phyloP scores from a whole-genome alignment of 2,329 filamentous ascomycete species.

The Leptographium flavum region DNA sequence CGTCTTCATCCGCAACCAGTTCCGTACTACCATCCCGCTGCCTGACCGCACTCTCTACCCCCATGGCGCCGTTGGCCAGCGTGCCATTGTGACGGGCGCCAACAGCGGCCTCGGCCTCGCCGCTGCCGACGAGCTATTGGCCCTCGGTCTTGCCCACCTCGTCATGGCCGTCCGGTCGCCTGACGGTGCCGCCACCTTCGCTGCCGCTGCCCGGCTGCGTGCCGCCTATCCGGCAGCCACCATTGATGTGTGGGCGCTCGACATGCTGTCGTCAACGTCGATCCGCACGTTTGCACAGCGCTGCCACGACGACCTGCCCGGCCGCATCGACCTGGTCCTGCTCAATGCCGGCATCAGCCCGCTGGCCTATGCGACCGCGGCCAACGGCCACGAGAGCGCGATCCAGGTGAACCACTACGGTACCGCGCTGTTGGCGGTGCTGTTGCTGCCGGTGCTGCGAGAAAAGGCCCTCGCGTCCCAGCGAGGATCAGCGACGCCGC shows the following conservation, averaged over 20 bases:
- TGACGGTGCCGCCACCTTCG: no score
- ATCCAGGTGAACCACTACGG: constrained; percentile 21
- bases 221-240: constrained; percentile 1
- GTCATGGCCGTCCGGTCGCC: constrained; percentile 10
- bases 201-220: neutral
- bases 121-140: constrained; percentile 8
- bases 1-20: constrained; percentile 8
- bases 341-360: constrained; percentile 4
- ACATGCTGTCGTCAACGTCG: constrained; percentile 21
- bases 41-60: constrained; percentile 3
- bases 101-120: constrained; percentile 11
- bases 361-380: neutral
- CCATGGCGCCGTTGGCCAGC: neutral
- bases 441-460: constrained; percentile 26
- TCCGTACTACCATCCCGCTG: constrained; percentile 5
- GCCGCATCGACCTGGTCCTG: constrained; percentile 4
- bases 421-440: constrained; percentile 18
- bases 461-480: neutral
- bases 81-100: constrained; percentile 7
- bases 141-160: constrained; percentile 5
- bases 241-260: constrained; percentile 24
- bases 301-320: neutral
- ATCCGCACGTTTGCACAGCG: constrained; percentile 19
- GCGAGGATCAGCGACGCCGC: no score
- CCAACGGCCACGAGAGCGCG: constrained; percentile 12